phyloP scores from a whole-genome alignment of 2,329 filamentous ascomycete species.

The Cryphonectria nitschkei region DNA sequence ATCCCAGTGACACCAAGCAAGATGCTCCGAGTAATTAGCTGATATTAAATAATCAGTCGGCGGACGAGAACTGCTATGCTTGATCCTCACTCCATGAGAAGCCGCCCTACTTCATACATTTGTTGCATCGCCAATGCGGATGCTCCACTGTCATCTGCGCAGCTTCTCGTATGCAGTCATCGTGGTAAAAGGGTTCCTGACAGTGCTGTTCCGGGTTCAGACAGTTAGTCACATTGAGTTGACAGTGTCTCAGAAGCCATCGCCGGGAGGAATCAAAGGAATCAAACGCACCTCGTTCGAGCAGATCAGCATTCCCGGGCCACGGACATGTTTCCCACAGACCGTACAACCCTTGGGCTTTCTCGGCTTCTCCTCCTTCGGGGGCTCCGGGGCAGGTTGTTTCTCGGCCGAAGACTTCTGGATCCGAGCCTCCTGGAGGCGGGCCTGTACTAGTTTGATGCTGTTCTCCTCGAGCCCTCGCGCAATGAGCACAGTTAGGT shows the following conservation, averaged over 20 bases:
- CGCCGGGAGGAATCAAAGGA: not conserved
- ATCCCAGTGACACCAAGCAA: not conserved
- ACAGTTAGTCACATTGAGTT: slow-evolving; percentile 21
- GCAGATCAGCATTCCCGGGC: slow-evolving; percentile 53
- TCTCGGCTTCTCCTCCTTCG: slow-evolving; percentile 43
- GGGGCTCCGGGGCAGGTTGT: slow-evolving; percentile 34
- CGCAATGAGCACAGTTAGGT: slow-evolving; percentile 54
- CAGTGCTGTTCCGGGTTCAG: slow-evolving; percentile 42
- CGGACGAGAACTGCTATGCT: not conserved
- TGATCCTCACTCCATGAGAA: not conserved
- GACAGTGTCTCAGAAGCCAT: not conserved
- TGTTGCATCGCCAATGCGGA: slow-evolving; percentile 50
- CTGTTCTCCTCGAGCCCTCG: slow-evolving; percentile 51
- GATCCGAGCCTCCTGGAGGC: slow-evolving; percentile 48
- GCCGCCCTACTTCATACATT: slow-evolving; percentile 35
- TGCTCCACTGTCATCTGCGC: slow-evolving; percentile 42
- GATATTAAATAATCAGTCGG: not conserved
- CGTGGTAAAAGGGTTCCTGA: slow-evolving; percentile 51
- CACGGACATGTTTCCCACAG: slow-evolving; percentile 53
- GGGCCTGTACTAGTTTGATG: slow-evolving; percentile 46
- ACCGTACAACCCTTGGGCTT: slow-evolving; percentile 50
- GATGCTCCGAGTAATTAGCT: not conserved
- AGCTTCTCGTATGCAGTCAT: slow-evolving; percentile 46
- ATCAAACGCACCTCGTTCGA: slow-evolving; percentile 49
- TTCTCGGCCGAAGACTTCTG: slow-evolving; percentile 35